A percentile compares a stretch with the other conserved stretches of the same genome.
Evolutionary conservation across 257 asterid genomes (phyloP).

Genomic region (Fraxinus anomala): DNA sequence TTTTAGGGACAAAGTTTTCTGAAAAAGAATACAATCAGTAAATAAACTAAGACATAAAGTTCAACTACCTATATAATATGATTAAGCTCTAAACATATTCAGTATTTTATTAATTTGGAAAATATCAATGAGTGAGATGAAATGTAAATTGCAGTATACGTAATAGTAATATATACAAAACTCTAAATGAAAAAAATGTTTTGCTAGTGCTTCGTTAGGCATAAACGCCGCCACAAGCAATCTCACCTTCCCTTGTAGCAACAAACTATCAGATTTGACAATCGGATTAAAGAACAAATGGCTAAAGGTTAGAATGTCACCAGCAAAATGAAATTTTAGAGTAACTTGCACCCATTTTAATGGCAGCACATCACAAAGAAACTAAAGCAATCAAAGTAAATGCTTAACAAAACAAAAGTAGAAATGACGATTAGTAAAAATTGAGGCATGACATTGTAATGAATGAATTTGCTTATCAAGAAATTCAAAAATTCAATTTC

Average conservation of each 20-base stretch:
- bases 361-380: not conserved
- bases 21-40: too few species aligned
- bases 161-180: constrained; percentile 1
- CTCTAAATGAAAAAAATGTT: constrained; percentile 62
- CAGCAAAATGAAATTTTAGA: constrained; percentile 59
- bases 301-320: constrained; percentile 54
- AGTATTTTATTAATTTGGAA: too few species aligned
- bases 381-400: not conserved
- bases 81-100: too few species aligned
- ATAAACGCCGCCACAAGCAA: constrained; percentile 60
- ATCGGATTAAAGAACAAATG: constrained; percentile 52
- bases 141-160: not conserved
- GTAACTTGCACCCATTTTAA: constrained; percentile 53
- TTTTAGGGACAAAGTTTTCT: too few species aligned
- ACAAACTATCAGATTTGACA: constrained; percentile 54
- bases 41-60: too few species aligned
- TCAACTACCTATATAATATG: too few species aligned
- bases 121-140: too few species aligned
- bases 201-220: constrained; percentile 61
- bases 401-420: too few species aligned
- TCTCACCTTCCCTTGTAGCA: constrained; percentile 56
- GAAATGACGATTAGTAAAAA: too few species aligned
- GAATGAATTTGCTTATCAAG: not conserved
- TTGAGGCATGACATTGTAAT: too few species aligned
- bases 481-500: constrained; percentile 17